Base-by-base conservation (phyloP, 2,329 filamentous ascomycete genomes). In the Fusarium sp. region DNA sequence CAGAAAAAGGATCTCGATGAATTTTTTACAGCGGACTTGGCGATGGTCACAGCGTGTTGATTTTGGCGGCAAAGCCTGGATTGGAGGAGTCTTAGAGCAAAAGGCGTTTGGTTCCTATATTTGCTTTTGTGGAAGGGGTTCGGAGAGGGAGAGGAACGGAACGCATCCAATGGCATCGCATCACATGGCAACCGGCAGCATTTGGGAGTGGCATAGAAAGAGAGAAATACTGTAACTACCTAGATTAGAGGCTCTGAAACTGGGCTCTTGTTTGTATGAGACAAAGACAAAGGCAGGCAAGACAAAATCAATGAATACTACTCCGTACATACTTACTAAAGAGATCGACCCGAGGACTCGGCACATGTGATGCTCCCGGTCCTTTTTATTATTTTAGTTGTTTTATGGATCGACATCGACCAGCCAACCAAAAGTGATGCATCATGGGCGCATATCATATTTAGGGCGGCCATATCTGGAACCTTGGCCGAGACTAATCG, bases 91-190 rank as follows among this genome's bases (percentile, higher is more conserved):
- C 66, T 66, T 66, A 71, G 61, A 75, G 69, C 63, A 73, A 57
- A 65, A 58, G 76, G 76, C 76, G 76, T 78, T 78, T 64, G 42
- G 50, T 63, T 74, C 60, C 48, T 56, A 47, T 51, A 39, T 60
- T 61, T 68, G 63, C 47, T 63, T 66, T 73, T 61, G 62, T 66
- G 58, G 42, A 47, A 60, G 53, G 63, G 55, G 30, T 62, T 47
- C 55, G 15, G 48, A 47, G 48, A 51, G 48, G 48, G 62, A 58
- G 53, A 28, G 41, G 64, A 47, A 64, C 28, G 44, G 45, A 30
- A 48, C 14, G 26, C 45, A 48, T 48, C 45, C 45, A 48, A 30
- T 30, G 45, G 45, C 39, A 67, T 66, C 47, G 39, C 63, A 68
- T 70, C 54, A 69, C 53, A 63, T 44, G 36, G 66, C 53, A 56